Base-by-base conservation (phyloP, 768 basidiomycete genomes). In the Mycena crocata region DNA sequence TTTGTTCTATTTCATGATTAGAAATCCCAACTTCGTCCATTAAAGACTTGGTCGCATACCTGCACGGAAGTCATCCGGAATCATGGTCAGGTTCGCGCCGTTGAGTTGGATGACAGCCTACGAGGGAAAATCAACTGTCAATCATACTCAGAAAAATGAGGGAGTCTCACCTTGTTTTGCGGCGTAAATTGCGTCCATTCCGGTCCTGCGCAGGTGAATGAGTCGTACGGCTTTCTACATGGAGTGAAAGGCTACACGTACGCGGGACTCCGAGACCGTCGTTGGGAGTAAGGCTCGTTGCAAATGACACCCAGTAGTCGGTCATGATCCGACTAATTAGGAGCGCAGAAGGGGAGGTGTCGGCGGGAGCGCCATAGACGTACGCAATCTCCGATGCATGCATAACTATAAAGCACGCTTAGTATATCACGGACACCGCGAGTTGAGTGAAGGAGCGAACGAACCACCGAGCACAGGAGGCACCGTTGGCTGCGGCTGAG, bases 281-380 rank as follows among this genome's bases (percentile, higher is more conserved):
- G 55, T 84, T 84, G 19, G 84, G 83, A 31, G 80, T 76, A 28
- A 84, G 70, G 28, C 79, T 81, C 2, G 78, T 81, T 0, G 81
- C 80, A 57, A 85, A 85, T 1, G 84, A 84, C 23, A 85, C 71
- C 84, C 83, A 84, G 48, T 83, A 84, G 31, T 84, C 81, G 23
- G 78, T 76, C 82, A 84, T 83, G n/a, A 67, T 19, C 10, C 54
- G 67, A 49, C 82, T 82, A 3, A 84, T 71, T 1, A 57, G 48
- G 24, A 52, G 60, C 8, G 46, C 70, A 57, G 34, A 57, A 13
- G 55, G 61, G 13, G 68, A 57, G 10, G 24, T 24, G 55, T 69
- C 71, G 13, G 32, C 34, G 21, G 70, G 68, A 0, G 45, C 67
- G 7, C 78, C 79, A 56, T 76, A 81, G 6, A 81, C 77, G 55